Evolutionary conservation across 1,139 yeast genomes (phyloP).

Genomic region (Sugiyamaella castrensis): DNA sequence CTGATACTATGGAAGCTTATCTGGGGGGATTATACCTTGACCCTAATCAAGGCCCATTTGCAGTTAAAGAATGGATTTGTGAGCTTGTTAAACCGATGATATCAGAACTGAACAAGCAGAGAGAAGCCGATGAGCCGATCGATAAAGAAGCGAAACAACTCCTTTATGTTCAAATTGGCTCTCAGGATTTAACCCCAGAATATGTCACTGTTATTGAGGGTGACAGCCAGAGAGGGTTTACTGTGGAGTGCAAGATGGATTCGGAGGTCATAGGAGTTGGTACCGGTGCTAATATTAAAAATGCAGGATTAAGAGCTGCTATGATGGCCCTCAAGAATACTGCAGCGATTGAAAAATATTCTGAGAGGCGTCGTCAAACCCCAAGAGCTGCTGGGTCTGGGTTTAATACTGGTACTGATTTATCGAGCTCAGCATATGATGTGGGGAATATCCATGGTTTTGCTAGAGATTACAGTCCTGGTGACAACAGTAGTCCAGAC

Average conservation of each 20-base stretch:
- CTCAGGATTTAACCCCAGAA: conserved; percentile 62
- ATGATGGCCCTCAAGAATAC: conserved; percentile 63
- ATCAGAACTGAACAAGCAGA: conserved; percentile 32
- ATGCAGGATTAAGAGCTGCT: conserved; percentile 75
- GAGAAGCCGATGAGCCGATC: conserved; percentile 39
- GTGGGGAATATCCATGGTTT: neutral
- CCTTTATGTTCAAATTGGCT: conserved; percentile 75
- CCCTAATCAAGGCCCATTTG: conserved; percentile 43
- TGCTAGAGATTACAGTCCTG: neutral
- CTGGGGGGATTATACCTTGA: conserved; percentile 79
- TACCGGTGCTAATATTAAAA: conserved; percentile 53
- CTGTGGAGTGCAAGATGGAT: conserved; percentile 66
- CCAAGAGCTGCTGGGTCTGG: conserved; percentile 42
- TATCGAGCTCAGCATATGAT: neutral
- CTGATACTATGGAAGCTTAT: conserved; percentile 88
- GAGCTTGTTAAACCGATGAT: conserved; percentile 55
- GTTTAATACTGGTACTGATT: too few species aligned
- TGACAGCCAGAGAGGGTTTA: conserved; percentile 44
- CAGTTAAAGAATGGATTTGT: conserved; percentile 59
- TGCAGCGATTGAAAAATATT: conserved; percentile 60
- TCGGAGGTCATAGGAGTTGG: conserved; percentile 56
- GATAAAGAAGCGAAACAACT: conserved; percentile 70
- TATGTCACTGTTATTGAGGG: conserved; percentile 54
- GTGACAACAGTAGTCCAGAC: neutral
- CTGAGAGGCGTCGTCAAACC: conserved; percentile 55